Percentiles rank a stretch among this genome's conserved stretches.
Conservation (phyloP, 2,329 filamentous ascomycete species). For the Fusarium sp. region DNA sequence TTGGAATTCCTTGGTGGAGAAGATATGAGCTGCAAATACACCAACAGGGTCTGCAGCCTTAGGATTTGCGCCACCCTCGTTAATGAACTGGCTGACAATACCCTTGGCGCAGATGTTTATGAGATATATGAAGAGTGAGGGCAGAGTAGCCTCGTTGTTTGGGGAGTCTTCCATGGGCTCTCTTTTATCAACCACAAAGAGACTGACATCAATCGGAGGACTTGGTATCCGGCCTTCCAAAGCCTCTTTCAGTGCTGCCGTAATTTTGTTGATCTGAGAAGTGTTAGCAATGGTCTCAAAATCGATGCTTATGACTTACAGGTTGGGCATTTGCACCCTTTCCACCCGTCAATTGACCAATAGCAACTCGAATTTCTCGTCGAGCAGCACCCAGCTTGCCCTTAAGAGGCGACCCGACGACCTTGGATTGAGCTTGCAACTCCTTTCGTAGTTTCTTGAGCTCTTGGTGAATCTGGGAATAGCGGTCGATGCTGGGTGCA, state of each 20-base stretch:
- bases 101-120: constrained; percentile 81
- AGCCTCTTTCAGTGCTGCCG: constrained; percentile 60
- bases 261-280: constrained; percentile 50
- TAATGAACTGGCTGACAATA: constrained; percentile 75
- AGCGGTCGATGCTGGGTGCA: constrained; percentile 51
- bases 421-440: constrained; percentile 65
- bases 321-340: constrained; percentile 66
- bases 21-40: constrained; percentile 78
- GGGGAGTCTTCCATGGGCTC: constrained; percentile 59
- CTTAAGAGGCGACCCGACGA: constrained; percentile 62
- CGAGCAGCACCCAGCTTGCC: constrained; percentile 76
- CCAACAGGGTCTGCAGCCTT: constrained; percentile 81
- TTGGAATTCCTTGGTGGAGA: constrained; percentile 73
- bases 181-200: constrained; percentile 61
- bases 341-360: constrained; percentile 77
- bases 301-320: constrained; percentile 43
- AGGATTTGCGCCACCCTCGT: constrained; percentile 71
- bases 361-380: constrained; percentile 73
- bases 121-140: constrained; percentile 76
- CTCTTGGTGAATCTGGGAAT: constrained; percentile 70
- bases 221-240: constrained; percentile 62
- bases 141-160: constrained; percentile 64
- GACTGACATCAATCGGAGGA: constrained; percentile 62
- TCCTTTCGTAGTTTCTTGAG: constrained; percentile 75
- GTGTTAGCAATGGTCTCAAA: constrained; percentile 22